Conservation (phyloP, 306 rosid species). For the Canavalia ensiformis region DNA sequence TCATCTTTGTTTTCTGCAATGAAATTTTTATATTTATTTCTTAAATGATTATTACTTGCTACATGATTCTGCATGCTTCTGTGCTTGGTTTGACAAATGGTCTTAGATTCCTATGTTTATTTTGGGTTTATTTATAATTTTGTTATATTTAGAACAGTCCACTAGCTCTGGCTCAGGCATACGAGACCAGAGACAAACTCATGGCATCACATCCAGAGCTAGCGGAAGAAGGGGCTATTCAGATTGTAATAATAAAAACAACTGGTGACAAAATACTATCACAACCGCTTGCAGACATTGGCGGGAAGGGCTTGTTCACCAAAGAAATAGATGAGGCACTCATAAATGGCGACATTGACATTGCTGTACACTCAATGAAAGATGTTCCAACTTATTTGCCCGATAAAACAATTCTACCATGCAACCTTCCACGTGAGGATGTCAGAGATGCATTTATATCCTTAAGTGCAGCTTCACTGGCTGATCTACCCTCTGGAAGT, state of each 20-base stretch:
- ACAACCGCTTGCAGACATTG: conserved; percentile 91
- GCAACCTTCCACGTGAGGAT: conserved; percentile 92
- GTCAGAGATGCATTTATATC: conserved; percentile 92
- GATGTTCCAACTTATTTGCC: conserved; percentile 93
- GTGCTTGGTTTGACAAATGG: conserved; percentile 1
- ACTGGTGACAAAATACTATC: conserved; percentile 86
- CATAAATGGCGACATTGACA: conserved; percentile 74
- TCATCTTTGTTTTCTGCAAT: not conserved
- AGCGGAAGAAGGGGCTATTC: conserved; percentile 90
- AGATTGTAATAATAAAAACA: conserved; percentile 83
- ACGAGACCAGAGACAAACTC: conserved; percentile 88
- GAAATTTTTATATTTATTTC: not conserved
- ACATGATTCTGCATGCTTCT: conserved; percentile 31
- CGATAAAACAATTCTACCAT: conserved; percentile 78
- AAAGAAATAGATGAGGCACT: conserved; percentile 96
- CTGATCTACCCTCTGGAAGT: conserved; percentile 81
- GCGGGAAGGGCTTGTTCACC: conserved; percentile 94
- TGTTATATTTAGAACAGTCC: conserved; percentile 80
- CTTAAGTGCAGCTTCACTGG: conserved; percentile 72
- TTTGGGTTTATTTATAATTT: conserved; percentile 49
- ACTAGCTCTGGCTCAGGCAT: conserved; percentile 91
- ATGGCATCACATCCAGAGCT: conserved; percentile 78
- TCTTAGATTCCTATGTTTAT: not conserved
- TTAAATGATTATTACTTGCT: conserved; percentile 11
- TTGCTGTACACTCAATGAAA: conserved; percentile 96